Percentiles rank a stretch among this genome's conserved stretches.
phyloP scores from a whole-genome alignment of 257 asterid species.

The Haberlea rhodopensis region DNA sequence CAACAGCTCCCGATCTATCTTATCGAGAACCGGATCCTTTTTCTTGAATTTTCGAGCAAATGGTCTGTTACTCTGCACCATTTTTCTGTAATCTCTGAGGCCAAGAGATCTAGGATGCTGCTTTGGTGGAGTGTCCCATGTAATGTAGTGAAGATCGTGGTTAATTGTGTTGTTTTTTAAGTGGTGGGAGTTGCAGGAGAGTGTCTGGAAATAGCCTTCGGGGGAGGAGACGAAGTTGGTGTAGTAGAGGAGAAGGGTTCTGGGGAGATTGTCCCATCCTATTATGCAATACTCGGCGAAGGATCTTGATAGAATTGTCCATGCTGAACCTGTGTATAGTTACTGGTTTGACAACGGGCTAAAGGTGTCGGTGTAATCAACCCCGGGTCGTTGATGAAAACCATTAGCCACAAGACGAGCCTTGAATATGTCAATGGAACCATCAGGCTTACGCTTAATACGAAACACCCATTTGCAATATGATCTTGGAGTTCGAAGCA shows the following conservation, averaged over 20 bases:
- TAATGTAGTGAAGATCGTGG: conserved; percentile 82
- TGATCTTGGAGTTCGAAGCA: no score
- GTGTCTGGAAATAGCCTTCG: conserved; percentile 79
- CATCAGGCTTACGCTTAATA: no score
- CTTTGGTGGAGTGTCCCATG: conserved; percentile 87
- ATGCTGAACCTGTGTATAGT: conserved; percentile 81
- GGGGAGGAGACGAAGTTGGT: conserved; percentile 88
- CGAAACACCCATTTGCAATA: no score
- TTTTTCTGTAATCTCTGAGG: conserved; percentile 59
- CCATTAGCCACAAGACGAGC: no score
- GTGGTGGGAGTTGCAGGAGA: conserved; percentile 61
- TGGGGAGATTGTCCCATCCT: conserved; percentile 84
- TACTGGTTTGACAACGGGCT: no score
- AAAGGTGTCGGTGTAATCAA: no score
- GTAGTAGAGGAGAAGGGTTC: conserved; percentile 85
- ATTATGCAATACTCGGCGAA: conserved; percentile 65
- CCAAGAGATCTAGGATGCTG: conserved; percentile 82
- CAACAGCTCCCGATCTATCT: conserved; percentile 68
- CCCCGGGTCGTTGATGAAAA: no score
- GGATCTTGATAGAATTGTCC: conserved; percentile 79
- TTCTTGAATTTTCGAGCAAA: conserved; percentile 85
- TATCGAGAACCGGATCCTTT: conserved; percentile 54
- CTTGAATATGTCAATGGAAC: no score
- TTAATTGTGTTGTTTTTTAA: conserved; percentile 65
- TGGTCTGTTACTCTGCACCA: conserved; percentile 68